Evolutionary conservation across 1,284 basidiomycete genomes (phyloP).

Genomic region (Volvariella volvacea): DNA sequence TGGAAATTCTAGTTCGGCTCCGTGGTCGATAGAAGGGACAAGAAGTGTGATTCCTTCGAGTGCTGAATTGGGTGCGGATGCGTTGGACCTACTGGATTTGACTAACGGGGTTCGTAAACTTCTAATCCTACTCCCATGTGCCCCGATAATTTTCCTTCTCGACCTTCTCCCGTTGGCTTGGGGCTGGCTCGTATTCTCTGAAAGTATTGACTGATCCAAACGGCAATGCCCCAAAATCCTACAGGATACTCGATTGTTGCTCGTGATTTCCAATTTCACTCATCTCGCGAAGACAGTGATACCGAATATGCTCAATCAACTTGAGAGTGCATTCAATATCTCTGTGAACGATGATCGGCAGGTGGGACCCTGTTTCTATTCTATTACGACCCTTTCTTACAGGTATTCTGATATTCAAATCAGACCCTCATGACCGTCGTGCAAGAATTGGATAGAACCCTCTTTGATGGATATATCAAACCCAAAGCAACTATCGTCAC

Average conservation of each 20-base stretch:
- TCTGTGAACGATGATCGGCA: slow-evolving; percentile 73
- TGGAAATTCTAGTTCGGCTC: too few species aligned
- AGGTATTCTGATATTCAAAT: slow-evolving; percentile 6
- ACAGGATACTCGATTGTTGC: slow-evolving; percentile 81
- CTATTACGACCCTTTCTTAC: slow-evolving; percentile 3
- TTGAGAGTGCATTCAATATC: slow-evolving; percentile 74
- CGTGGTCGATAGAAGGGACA: too few species aligned
- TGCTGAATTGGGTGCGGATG: slow-evolving; percentile 27
- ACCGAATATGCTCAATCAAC: slow-evolving; percentile 75
- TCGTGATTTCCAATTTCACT: slow-evolving; percentile 88
- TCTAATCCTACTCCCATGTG: too few species aligned
- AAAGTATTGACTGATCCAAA: neutral
- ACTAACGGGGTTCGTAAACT: slow-evolving; percentile 47
- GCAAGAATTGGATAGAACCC: slow-evolving; percentile 76
- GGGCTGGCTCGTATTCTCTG: too few species aligned
- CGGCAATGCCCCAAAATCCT: slow-evolving; percentile 4
- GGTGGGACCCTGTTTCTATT: slow-evolving; percentile 27
- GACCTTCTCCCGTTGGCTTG: neutral
- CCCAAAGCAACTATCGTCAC: slow-evolving; percentile 69
- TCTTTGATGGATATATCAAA: slow-evolving; percentile 85
- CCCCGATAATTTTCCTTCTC: too few species aligned
- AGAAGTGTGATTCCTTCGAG: too few species aligned
- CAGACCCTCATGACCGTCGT: slow-evolving; percentile 72
- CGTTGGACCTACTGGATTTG: slow-evolving; percentile 52
- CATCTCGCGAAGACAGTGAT: slow-evolving; percentile 69